Evolutionary conservation across 495 filamentous ascomycete species (phyloP).

Genomic region (Talaromyces ruber): DNA sequence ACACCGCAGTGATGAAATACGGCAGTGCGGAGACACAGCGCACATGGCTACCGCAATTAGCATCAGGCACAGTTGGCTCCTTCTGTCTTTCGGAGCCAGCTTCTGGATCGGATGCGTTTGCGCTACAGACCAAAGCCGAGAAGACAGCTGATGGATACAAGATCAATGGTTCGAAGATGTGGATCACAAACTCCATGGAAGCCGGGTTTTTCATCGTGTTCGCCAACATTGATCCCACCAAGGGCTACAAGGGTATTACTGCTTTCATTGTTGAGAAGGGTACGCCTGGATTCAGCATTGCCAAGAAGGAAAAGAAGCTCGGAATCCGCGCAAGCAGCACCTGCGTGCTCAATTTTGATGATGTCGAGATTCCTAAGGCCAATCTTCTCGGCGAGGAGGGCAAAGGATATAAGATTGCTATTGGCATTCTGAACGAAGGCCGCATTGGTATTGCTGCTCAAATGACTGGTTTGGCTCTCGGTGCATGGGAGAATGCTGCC

Average conservation of each 20-base stretch:
- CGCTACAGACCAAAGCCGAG: slow-evolving; percentile 77
- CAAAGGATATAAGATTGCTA: slow-evolving; percentile 96
- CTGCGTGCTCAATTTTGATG: slow-evolving; percentile 95
- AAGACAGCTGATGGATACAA: slow-evolving; percentile 72
- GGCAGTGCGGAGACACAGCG: slow-evolving; percentile 65
- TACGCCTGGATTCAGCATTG: slow-evolving; percentile 82
- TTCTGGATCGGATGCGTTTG: slow-evolving; percentile 93
- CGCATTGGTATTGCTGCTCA: slow-evolving; percentile 97
- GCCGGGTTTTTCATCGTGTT: slow-evolving; percentile 96
- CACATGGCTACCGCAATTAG: slow-evolving; percentile 79
- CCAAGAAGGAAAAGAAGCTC: slow-evolving; percentile 99
- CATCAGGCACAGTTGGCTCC: slow-evolving; percentile 84
- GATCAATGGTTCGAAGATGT: slow-evolving; percentile 94
- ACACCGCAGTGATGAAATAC: slow-evolving; percentile 85
- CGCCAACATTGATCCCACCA: slow-evolving; percentile 80
- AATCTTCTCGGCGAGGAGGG: slow-evolving; percentile 84
- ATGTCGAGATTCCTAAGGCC: slow-evolving; percentile 80
- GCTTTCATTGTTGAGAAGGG: slow-evolving; percentile 92
- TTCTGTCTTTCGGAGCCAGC: slow-evolving; percentile 95
- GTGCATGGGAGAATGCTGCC: slow-evolving; percentile 93
- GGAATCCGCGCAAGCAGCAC: slow-evolving; percentile 93
- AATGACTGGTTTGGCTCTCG: slow-evolving; percentile 95
- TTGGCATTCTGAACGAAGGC: slow-evolving; percentile 92
- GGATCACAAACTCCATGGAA: slow-evolving; percentile 97
- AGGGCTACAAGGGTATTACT: slow-evolving; percentile 92